These are phyloP conservation scores for Lophium mytilinum DNA, from an alignment of 495 filamentous ascomycete genomes.

Conservation along the genomic window DNA sequence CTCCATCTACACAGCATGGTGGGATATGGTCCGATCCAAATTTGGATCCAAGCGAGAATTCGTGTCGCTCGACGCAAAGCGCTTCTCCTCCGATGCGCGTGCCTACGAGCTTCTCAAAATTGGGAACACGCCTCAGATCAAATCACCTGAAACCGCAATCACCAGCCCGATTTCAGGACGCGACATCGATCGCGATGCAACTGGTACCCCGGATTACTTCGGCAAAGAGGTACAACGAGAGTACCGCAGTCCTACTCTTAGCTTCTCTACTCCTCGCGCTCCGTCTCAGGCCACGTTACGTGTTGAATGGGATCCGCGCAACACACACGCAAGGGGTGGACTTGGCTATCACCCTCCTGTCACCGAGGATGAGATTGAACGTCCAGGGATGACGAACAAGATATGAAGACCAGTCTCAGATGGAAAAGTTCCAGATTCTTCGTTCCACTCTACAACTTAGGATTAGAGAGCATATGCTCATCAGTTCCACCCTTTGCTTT, in stretches of 20 bases:
- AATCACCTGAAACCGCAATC: slow-evolving; percentile 40
- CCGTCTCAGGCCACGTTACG: slow-evolving; percentile 27
- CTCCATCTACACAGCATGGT: slow-evolving; percentile 79
- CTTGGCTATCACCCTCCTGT: slow-evolving; percentile 25
- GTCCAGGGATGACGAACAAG: slow-evolving; percentile 9
- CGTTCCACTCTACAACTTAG: too few relatives aligned
- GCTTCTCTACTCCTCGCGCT: slow-evolving; percentile 51
- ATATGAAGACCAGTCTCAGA: slow-evolving; percentile 13
- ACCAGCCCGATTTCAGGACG: slow-evolving; percentile 29
- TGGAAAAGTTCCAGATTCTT: background rate
- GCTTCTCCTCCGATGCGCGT: slow-evolving; percentile 53
- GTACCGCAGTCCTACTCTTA: slow-evolving; percentile 50
- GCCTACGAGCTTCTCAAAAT: slow-evolving; percentile 77
- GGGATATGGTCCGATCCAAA: slow-evolving; percentile 49
- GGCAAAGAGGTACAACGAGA: slow-evolving; percentile 40
- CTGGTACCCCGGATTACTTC: slow-evolving; percentile 38
- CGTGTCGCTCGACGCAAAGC: slow-evolving; percentile 74
- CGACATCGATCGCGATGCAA: slow-evolving; percentile 33
- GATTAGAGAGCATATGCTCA: too few relatives aligned
- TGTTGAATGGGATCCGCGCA: slow-evolving; percentile 35
- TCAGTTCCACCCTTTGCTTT: background rate
- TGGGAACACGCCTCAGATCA: slow-evolving; percentile 20
- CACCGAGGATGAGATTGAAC: slow-evolving; percentile 14
- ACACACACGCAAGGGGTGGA: slow-evolving; percentile 33
- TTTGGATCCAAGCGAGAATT: slow-evolving; percentile 58